phyloP scores from a whole-genome alignment of 73 alveolate genomes.

The Effrenium voratum region DNA sequence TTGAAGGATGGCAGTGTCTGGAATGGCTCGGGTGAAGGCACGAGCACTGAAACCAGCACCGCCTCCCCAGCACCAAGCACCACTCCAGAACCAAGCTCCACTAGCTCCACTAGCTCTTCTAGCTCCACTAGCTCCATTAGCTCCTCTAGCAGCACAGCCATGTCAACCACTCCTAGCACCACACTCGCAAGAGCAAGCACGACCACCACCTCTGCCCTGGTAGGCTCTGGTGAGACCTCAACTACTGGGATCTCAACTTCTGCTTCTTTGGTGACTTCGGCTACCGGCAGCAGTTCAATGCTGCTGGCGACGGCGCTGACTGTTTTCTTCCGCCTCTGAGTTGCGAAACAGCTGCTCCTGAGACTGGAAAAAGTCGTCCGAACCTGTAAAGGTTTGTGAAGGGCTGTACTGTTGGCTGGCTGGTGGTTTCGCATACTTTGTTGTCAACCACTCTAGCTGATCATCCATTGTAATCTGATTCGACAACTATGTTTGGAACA shows the following conservation, averaged over 20 bases:
- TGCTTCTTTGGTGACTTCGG: slow-evolving; percentile 1
- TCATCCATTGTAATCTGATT: not conserved
- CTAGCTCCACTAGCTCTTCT: not conserved
- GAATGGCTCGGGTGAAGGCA: not conserved
- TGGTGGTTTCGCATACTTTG: not conserved
- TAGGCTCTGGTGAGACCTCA: not conserved
- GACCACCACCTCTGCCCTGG: slow-evolving; percentile 7
- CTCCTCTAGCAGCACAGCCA: not conserved
- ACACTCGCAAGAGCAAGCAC: not conserved
- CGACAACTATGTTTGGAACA: no score
- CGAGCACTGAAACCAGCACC: not conserved
- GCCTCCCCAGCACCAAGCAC: not conserved
- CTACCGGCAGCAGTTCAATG: not conserved
- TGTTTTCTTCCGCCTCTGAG: not conserved
- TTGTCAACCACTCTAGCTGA: not conserved
- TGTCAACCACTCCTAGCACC: not conserved
- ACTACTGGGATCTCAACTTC: not conserved
- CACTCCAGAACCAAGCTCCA: not conserved
- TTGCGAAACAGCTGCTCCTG: not conserved
- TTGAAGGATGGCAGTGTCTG: slow-evolving; percentile 37
- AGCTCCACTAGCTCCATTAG: not conserved
- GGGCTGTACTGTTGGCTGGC: not conserved
- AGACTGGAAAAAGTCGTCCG: not conserved
- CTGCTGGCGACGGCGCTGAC: not conserved
- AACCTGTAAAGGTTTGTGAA: not conserved